Percentiles rank a stretch among this genome's conserved stretches.
Evolutionary conservation across 306 rosid species (phyloP).

Genomic region (Rubus idaeus): DNA sequence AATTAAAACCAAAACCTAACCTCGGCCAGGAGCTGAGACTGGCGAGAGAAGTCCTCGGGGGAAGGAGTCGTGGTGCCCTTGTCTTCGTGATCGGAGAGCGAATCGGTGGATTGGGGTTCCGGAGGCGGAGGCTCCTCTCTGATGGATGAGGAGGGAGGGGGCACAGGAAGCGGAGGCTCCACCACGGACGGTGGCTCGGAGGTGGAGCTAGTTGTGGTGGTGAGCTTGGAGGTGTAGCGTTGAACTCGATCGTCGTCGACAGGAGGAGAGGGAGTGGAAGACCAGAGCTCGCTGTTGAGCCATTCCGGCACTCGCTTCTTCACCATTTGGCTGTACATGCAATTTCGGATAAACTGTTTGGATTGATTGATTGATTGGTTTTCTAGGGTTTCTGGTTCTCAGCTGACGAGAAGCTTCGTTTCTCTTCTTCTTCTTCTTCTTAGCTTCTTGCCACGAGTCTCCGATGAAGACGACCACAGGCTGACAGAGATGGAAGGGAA

Average conservation of each 20-base stretch:
- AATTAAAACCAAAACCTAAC: conserved; percentile 31
- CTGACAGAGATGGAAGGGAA: not conserved
- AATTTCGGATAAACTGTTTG: not conserved
- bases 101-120: conserved; percentile 37
- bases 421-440: too few relatives aligned
- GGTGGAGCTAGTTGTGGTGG: conserved; percentile 9
- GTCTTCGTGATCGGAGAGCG: conserved; percentile 31
- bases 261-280: conserved; percentile 46
- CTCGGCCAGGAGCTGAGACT: conserved; percentile 80
- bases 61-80: conserved; percentile 44
- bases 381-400: not conserved
- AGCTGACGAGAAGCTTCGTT: too few relatives aligned
- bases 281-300: conserved; percentile 98
- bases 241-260: conserved; percentile 43
- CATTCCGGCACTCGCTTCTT: conserved; percentile 92
- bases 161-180: conserved; percentile 46
- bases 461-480: too few relatives aligned
- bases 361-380: not conserved
- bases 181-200: conserved; percentile 27
- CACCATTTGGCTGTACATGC: conserved; percentile 44
- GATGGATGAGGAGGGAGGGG: conserved; percentile 44
- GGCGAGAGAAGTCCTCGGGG: conserved; percentile 67
- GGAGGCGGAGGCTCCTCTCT: conserved; percentile 34
- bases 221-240: conserved; percentile 41
- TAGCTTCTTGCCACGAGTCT: too few relatives aligned